Evolutionary conservation across 139 green algal genomes (phyloP).

Genomic region (Chlamydomonas schloesseri): DNA sequence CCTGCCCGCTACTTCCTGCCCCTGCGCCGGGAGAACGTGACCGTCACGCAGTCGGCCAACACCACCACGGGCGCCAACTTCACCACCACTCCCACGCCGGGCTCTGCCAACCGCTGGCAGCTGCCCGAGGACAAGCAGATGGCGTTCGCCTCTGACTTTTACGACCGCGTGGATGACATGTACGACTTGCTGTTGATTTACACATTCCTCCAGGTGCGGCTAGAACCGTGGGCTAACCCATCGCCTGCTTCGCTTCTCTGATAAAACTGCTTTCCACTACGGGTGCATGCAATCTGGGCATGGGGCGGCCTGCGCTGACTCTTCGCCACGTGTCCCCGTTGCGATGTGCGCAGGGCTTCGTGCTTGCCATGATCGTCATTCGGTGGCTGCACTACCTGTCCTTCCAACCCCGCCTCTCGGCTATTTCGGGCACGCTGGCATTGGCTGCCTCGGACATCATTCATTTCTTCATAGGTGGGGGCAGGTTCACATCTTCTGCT

Average conservation of each 20-base stretch:
- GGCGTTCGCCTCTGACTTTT: background rate
- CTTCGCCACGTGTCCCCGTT: too few relatives aligned
- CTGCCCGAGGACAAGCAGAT: constrained; percentile 21
- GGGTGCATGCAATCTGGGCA: too few relatives aligned
- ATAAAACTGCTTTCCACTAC: too few relatives aligned
- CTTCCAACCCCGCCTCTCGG: background rate
- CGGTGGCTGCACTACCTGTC: background rate
- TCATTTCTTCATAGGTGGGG: too few relatives aligned
- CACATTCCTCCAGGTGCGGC: background rate
- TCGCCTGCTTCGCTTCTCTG: too few relatives aligned
- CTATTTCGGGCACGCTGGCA: background rate
- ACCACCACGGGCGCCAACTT: background rate
- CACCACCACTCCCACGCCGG: background rate
- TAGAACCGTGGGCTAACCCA: too few relatives aligned
- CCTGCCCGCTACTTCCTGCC: too few relatives aligned
- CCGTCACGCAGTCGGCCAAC: too few relatives aligned
- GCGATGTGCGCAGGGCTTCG: background rate
- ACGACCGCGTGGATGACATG: constrained; percentile 17
- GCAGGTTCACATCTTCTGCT: too few relatives aligned
- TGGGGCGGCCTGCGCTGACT: too few relatives aligned
- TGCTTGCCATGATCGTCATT: background rate
- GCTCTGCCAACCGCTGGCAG: background rate
- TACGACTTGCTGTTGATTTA: constrained; percentile 30
- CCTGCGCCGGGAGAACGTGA: too few relatives aligned
- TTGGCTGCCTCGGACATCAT: too few relatives aligned